A percentile compares a stretch with the other conserved stretches of the same genome.
These are phyloP conservation scores for Colletotrichum sp. DNA, from an alignment of 2,329 filamentous ascomycete genomes.

Conservation along the genomic window DNA sequence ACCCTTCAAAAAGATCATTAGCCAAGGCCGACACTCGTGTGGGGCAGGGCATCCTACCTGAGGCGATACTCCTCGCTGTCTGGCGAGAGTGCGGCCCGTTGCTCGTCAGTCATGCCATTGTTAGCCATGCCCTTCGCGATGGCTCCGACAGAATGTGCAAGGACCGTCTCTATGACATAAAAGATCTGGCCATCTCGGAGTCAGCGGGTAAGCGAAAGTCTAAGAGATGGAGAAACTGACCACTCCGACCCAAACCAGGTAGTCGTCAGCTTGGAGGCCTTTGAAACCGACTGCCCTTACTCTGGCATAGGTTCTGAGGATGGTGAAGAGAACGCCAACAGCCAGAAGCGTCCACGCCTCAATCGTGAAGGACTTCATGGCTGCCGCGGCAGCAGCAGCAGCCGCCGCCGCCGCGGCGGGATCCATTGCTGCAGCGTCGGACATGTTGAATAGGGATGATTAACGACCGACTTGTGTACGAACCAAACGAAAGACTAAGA, in stretches of 20 bases:
- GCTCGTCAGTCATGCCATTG: slow-evolving; percentile 58
- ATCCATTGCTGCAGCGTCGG: neutral
- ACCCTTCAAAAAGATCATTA: slow-evolving; percentile 37
- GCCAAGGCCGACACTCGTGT: neutral
- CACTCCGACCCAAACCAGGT: slow-evolving; percentile 37
- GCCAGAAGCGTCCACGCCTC: slow-evolving; percentile 40
- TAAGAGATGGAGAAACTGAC: slow-evolving; percentile 36
- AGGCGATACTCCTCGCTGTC: slow-evolving; percentile 48
- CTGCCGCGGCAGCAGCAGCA: slow-evolving; percentile 25
- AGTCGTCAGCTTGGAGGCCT: slow-evolving; percentile 39
- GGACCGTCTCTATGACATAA: slow-evolving; percentile 47
- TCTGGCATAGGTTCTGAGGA: slow-evolving; percentile 40
- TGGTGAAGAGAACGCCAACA: slow-evolving; percentile 36
- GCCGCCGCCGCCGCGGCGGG: slow-evolving; percentile 25
- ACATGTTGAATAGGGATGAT: neutral
- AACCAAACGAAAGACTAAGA: neutral
- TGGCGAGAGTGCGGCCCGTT: slow-evolving; percentile 49
- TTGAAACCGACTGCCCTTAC: slow-evolving; percentile 34
- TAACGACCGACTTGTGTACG: neutral
- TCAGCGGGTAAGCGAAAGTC: neutral
- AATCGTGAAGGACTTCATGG: slow-evolving; percentile 32
- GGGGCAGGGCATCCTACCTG: slow-evolving; percentile 25
- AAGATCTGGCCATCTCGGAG: slow-evolving; percentile 42
- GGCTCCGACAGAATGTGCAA: slow-evolving; percentile 26
- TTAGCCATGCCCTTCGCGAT: slow-evolving; percentile 59